Evolutionary conservation across 805 yeast genomes (phyloP).

Genomic region (Naumovozyma baii): DNA sequence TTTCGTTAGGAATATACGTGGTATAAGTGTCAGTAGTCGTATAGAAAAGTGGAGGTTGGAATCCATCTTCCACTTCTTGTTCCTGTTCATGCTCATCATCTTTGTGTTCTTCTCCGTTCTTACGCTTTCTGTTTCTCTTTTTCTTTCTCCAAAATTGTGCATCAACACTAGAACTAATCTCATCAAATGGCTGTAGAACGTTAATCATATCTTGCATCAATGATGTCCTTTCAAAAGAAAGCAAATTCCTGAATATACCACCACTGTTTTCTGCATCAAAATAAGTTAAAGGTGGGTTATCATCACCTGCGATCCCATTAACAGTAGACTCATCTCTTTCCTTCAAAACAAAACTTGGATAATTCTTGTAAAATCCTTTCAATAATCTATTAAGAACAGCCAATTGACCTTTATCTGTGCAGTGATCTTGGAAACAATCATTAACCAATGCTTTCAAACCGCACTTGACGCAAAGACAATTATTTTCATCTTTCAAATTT

Average conservation of each 20-base stretch:
- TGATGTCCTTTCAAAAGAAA: constrained; percentile 6
- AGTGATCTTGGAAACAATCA: constrained; percentile 10
- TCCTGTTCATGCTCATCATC: constrained; percentile 1
- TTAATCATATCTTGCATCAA: constrained; percentile 4
- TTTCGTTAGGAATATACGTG: constrained; percentile 8
- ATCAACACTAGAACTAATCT: neutral
- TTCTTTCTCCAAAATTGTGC: constrained; percentile 3
- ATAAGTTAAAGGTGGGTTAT: constrained; percentile 1
- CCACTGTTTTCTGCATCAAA: constrained; percentile 4
- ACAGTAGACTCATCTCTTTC: constrained; percentile 1
- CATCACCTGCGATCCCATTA: neutral
- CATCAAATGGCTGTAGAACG: neutral
- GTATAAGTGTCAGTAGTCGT: constrained; percentile 10
- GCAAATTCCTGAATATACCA: constrained; percentile 6
- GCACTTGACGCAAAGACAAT: constrained; percentile 19
- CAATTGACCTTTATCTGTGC: constrained; percentile 3
- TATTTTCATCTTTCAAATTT: constrained; percentile 8
- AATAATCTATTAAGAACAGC: constrained; percentile 2
- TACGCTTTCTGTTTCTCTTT: constrained; percentile 1
- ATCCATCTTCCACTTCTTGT: constrained; percentile 1
- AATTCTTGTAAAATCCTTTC: neutral
- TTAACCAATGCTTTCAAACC: constrained; percentile 7
- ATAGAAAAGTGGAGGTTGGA: constrained; percentile 3
- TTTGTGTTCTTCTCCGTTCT: neutral
- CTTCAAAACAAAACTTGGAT: neutral